phyloP scores from a whole-genome alignment of 225 moss, liverwort and hornwort genomes.

The Takakia lepidozioides region DNA sequence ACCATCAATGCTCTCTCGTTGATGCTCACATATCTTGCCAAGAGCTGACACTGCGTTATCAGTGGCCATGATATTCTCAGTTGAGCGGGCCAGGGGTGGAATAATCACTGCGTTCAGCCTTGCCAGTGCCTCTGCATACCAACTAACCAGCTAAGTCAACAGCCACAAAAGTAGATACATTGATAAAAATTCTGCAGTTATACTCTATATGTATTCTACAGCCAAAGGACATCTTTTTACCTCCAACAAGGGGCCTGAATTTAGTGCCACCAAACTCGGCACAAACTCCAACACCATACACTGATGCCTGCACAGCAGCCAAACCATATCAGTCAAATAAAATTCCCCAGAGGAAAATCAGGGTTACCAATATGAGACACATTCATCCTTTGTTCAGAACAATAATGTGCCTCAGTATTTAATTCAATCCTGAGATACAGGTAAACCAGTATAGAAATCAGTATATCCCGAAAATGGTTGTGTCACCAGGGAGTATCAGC shows the following conservation, averaged over 20 bases:
- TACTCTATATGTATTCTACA: no score
- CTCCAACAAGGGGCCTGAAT: conserved; percentile 84
- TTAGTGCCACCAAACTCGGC: conserved; percentile 84
- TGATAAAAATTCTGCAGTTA: background rate
- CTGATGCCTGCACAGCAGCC: conserved; percentile 67
- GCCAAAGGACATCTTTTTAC: conserved; percentile 27
- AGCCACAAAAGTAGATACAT: background rate
- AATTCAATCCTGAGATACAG: no score
- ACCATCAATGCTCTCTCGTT: conserved; percentile 86
- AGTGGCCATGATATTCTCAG: conserved; percentile 92
- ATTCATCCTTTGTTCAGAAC: no score
- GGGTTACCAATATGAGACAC: no score
- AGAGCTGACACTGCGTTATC: conserved; percentile 98
- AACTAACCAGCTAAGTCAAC: background rate
- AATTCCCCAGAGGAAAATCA: no score
- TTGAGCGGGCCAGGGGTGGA: conserved; percentile 53
- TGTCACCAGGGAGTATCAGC: no score
- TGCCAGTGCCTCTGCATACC: conserved; percentile 60
- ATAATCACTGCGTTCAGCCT: conserved; percentile 80
- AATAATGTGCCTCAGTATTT: no score
- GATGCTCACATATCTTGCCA: conserved; percentile 96
- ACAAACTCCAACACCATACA: conserved; percentile 97
- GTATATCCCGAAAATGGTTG: no score
- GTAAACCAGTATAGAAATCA: no score
- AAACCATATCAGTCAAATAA: no score